Evolutionary conservation across 768 basidiomycete species (phyloP).

Genomic region (Pholiota conissans): DNA sequence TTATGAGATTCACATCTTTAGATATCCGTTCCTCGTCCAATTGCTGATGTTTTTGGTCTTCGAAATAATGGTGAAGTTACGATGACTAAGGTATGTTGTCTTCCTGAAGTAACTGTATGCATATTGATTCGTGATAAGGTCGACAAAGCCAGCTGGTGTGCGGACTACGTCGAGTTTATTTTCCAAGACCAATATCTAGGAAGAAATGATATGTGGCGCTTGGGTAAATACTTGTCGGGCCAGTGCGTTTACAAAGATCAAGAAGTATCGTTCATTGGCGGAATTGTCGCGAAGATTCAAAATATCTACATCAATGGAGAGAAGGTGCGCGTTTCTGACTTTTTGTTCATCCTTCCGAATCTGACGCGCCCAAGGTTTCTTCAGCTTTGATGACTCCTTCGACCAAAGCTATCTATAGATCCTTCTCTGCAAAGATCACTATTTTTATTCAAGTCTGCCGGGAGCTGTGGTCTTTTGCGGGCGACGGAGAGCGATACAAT

Average conservation of each 20-base stretch:
- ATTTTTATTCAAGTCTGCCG: constrained; percentile 96
- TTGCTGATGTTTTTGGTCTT: constrained; percentile 70
- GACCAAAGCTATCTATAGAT: constrained; percentile 90
- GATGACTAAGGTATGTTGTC: constrained; percentile 56
- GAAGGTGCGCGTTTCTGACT: constrained; percentile 43
- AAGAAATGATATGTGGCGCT: constrained; percentile 95
- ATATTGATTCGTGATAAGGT: no score
- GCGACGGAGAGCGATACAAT: constrained; percentile 92
- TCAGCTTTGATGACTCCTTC: constrained; percentile 76
- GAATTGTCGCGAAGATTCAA: constrained; percentile 80
- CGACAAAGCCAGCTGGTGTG: constrained; percentile 58
- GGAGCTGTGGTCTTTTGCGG: constrained; percentile 96
- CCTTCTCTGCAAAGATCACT: constrained; percentile 87
- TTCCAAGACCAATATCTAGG: constrained; percentile 97
- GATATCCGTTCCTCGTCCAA: constrained; percentile 75
- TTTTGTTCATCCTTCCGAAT: background rate
- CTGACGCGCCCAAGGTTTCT: constrained; percentile 54
- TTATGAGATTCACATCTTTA: constrained; percentile 24
- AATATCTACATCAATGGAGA: constrained; percentile 71
- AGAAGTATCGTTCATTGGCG: constrained; percentile 82
- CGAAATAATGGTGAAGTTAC: constrained; percentile 73
- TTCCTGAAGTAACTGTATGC: no score
- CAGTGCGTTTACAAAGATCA: constrained; percentile 84
- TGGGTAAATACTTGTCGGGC: constrained; percentile 78
- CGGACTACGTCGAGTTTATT: constrained; percentile 83